A percentile compares a stretch with the other conserved stretches of the same genome.
These are phyloP conservation scores for Pyrenophora tritici-repentis DNA, from an alignment of 2,329 filamentous ascomycete species.

Conservation along the genomic window DNA sequence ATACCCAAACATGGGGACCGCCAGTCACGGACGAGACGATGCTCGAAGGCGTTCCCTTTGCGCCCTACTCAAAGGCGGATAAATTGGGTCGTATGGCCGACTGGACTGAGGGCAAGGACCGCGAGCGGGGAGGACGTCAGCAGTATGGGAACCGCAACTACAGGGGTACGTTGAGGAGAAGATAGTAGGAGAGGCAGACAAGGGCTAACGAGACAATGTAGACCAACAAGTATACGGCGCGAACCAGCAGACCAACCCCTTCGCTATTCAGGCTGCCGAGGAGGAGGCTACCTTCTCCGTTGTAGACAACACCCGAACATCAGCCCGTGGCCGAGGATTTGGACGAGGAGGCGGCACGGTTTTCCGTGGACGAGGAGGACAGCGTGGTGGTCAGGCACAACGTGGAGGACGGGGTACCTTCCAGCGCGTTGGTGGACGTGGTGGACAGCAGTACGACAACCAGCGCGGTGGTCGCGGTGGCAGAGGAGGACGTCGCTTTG, in stretches of 20 bases:
- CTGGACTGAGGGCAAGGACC: constrained; percentile 91
- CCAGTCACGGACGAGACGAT: constrained; percentile 81
- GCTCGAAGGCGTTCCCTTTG: constrained; percentile 92
- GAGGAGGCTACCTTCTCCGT: constrained; percentile 98
- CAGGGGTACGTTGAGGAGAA: constrained; percentile 65
- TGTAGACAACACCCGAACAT: constrained; percentile 91
- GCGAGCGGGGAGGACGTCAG: constrained; percentile 78
- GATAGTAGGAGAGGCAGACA: not conserved
- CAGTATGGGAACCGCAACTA: constrained; percentile 87
- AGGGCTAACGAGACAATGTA: constrained; percentile 48
- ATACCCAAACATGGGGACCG: constrained; percentile 74
- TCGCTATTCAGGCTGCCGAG: constrained; percentile 88
- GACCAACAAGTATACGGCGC: constrained; percentile 97
- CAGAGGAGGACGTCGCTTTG: constrained; percentile 82
- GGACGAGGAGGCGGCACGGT: constrained; percentile 85
- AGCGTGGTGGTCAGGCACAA: constrained; percentile 76
- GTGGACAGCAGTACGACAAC: constrained; percentile 73
- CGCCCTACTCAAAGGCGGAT: constrained; percentile 97
- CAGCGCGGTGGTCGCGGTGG: constrained; percentile 69
- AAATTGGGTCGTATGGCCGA: constrained; percentile 99
- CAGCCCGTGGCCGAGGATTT: constrained; percentile 79
- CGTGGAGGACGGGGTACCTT: constrained; percentile 73
- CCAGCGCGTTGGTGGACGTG: constrained; percentile 70
- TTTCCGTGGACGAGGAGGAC: constrained; percentile 73
- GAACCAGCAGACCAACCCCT: constrained; percentile 75